Evolutionary conservation across 352 stramenopile species (phyloP).

Genomic region (Elongisporangium undulatum): DNA sequence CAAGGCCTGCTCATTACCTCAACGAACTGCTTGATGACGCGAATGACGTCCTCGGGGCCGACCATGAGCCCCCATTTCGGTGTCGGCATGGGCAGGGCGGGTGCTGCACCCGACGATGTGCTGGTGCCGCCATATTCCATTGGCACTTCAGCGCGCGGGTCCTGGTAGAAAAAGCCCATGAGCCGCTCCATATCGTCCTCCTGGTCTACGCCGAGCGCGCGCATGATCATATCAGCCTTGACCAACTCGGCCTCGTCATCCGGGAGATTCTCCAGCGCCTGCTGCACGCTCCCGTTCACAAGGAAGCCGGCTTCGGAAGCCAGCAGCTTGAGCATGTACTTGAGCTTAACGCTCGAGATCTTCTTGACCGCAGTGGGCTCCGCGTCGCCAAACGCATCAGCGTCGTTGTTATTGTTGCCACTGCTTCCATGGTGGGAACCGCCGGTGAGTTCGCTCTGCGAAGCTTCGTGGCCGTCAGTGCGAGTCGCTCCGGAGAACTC

Average conservation of each 20-base stretch:
- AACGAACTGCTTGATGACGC: constrained; percentile 86
- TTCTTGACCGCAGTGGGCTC: constrained; percentile 44
- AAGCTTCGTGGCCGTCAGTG: constrained; percentile 3
- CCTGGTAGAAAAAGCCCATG: constrained; percentile 74
- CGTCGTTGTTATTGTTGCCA: constrained; percentile 17
- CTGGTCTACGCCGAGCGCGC: constrained; percentile 76
- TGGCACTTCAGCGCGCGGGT: constrained; percentile 48
- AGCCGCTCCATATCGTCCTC: constrained; percentile 86
- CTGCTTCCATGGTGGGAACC: constrained; percentile 10
- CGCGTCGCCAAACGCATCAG: constrained; percentile 49
- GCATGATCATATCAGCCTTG: constrained; percentile 87
- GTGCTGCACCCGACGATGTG: constrained; percentile 1
- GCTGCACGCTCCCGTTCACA: constrained; percentile 72
- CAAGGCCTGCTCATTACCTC: constrained; percentile 35
- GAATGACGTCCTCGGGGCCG: constrained; percentile 82
- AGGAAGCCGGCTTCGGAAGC: constrained; percentile 85
- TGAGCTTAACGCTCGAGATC: constrained; percentile 80
- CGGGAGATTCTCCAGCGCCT: constrained; percentile 68
- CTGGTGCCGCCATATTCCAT: constrained; percentile 19
- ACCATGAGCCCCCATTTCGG: constrained; percentile 68
- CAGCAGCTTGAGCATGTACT: constrained; percentile 88
- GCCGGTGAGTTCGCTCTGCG: constrained; percentile 1
- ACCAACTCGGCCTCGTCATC: constrained; percentile 80
- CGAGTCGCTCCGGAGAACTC: constrained; percentile 4
- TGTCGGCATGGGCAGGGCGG: constrained; percentile 12